Conservation (phyloP, 768 basidiomycete species). For the Tylopilus balloui region DNA sequence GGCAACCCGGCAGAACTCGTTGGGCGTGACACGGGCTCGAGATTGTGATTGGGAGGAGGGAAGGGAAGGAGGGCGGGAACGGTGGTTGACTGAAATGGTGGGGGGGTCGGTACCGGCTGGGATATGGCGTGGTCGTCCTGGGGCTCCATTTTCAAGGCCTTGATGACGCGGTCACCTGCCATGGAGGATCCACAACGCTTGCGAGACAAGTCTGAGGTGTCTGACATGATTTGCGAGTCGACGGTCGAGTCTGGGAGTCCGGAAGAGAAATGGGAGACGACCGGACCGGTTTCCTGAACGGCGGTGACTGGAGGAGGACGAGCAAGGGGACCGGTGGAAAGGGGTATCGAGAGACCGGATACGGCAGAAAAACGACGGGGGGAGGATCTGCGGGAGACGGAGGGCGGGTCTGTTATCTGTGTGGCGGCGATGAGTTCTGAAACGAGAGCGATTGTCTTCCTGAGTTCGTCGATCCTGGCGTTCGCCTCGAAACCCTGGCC, state of each 20-base stretch:
- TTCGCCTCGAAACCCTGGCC: slow-evolving; percentile 46
- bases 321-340: slow-evolving; percentile 35
- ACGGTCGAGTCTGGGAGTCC: slow-evolving; percentile 13
- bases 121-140: slow-evolving; percentile 37
- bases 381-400: slow-evolving; percentile 31
- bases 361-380: slow-evolving; percentile 21
- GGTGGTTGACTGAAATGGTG: slow-evolving; percentile 23
- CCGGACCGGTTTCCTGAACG: slow-evolving; percentile 25
- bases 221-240: slow-evolving; percentile 25
- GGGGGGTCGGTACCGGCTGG: slow-evolving; percentile 16
- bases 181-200: slow-evolving; percentile 50
- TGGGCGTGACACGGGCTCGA: slow-evolving; percentile 30
- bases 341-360: slow-evolving; percentile 31
- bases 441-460: slow-evolving; percentile 48
- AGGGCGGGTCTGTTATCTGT: slow-evolving; percentile 32
- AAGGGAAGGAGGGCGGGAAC: slow-evolving; percentile 28
- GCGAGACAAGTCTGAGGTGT: slow-evolving; percentile 41
- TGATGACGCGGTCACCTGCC: slow-evolving; percentile 41
- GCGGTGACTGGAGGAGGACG: slow-evolving; percentile 19
- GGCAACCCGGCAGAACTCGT: slow-evolving; percentile 29
- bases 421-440: slow-evolving; percentile 50
- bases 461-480: slow-evolving; percentile 52
- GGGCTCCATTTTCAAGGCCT: slow-evolving; percentile 48
- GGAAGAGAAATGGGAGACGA: slow-evolving; percentile 18
- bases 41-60: slow-evolving; percentile 22